Conservation (phyloP, 2,329 filamentous ascomycete species). For the Xylariaceae sp. region DNA sequence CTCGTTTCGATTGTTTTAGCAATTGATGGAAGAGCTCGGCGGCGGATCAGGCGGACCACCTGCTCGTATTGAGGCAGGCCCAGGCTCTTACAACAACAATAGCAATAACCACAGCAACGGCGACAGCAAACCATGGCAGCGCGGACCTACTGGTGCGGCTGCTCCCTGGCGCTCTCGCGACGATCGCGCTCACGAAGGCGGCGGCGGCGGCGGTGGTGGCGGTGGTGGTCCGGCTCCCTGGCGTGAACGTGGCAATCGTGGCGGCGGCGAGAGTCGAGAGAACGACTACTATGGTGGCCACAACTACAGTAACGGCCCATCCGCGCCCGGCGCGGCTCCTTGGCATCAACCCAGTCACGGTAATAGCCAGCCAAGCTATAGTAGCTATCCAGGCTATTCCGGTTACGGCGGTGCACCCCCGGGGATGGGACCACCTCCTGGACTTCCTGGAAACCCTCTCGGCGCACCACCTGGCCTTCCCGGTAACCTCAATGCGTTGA, state of each 20-base stretch:
- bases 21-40: slow-evolving; percentile 96
- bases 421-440: slow-evolving; percentile 45
- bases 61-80: slow-evolving; percentile 82
- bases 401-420: slow-evolving; percentile 50
- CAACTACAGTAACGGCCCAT: slow-evolving; percentile 32
- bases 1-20: slow-evolving; percentile 43
- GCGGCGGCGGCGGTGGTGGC: slow-evolving; percentile 35
- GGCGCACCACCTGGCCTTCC: slow-evolving; percentile 51
- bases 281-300: slow-evolving; percentile 47
- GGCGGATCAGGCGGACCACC: slow-evolving; percentile 65
- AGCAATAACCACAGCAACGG: slow-evolving; percentile 31
- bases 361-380: slow-evolving; percentile 54
- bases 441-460: slow-evolving; percentile 46
- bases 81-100: slow-evolving; percentile 56
- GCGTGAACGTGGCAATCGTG: slow-evolving; percentile 52
- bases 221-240: slow-evolving; percentile 53
- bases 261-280: slow-evolving; percentile 22
- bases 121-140: slow-evolving; percentile 81
- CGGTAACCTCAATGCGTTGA: slow-evolving; percentile 59
- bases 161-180: slow-evolving; percentile 71
- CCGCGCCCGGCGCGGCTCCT: slow-evolving; percentile 44
- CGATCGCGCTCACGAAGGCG: slow-evolving; percentile 47
- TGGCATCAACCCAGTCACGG: slow-evolving; percentile 54
- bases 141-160: slow-evolving; percentile 75
- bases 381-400: slow-evolving; percentile 45